Conservation (phyloP, 2,329 filamentous ascomycete species). For the Thielaviopsis populi region DNA sequence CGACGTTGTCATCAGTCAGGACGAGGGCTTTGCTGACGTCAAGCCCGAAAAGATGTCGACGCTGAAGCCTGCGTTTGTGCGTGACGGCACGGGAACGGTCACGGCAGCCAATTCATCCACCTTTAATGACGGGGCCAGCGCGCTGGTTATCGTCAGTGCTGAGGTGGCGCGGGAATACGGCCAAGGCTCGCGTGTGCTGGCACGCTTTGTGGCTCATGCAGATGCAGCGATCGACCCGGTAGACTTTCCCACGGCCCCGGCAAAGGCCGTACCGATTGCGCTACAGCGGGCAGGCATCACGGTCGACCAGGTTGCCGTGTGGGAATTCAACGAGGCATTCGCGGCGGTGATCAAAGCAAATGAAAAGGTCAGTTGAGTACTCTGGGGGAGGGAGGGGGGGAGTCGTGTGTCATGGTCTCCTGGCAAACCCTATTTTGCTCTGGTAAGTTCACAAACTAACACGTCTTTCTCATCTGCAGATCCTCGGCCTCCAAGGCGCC, state of each 20-base stretch:
- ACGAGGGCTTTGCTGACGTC: conserved; percentile 80
- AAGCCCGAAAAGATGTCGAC: conserved; percentile 75
- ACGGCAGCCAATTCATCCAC: conserved; percentile 91
- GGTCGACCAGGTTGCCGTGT: conserved; percentile 80
- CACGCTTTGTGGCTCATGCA: conserved; percentile 68
- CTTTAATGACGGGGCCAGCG: conserved; percentile 87
- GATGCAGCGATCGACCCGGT: conserved; percentile 85
- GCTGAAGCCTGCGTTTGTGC: conserved; percentile 81
- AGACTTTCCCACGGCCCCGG: conserved; percentile 85
- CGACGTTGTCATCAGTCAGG: conserved; percentile 59
- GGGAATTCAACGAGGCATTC: conserved; percentile 99
- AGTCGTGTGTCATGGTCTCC: too few relatives aligned
- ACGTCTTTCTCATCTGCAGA: conserved; percentile 30
- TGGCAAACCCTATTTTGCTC: not conserved
- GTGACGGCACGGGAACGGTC: conserved; percentile 73
- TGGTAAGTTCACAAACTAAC: not conserved
- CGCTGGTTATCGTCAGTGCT: conserved; percentile 70
- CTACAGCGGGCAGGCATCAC: conserved; percentile 78
- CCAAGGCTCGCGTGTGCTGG: conserved; percentile 63
- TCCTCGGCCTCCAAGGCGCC: conserved; percentile 63
- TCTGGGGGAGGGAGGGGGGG: not conserved
- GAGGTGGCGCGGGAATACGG: conserved; percentile 70
- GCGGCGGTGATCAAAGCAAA: conserved; percentile 92
- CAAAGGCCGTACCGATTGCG: conserved; percentile 82
- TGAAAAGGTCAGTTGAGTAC: conserved; percentile 46